Evolutionary conservation across 306 rosid genomes (phyloP).

Genomic region (Quercus suber): DNA sequence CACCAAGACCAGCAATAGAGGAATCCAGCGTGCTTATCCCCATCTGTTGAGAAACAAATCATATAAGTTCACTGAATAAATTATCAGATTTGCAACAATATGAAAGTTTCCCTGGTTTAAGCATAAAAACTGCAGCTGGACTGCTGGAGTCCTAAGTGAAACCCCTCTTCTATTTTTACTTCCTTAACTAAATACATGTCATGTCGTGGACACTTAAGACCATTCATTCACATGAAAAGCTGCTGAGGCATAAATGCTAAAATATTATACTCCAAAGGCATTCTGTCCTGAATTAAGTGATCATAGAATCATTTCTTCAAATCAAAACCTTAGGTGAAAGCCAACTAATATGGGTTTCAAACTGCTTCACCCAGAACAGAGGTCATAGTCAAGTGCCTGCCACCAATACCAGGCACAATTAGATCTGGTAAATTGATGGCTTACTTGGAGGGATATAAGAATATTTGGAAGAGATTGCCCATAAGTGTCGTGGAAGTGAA

Average conservation of each 20-base stretch:
- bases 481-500: constrained; percentile 93
- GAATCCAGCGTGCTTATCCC: constrained; percentile 61
- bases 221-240: not conserved
- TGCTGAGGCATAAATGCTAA: not conserved
- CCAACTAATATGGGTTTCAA: not conserved
- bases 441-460: constrained; percentile 81
- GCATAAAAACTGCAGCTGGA: not conserved
- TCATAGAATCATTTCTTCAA: not conserved
- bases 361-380: not conserved
- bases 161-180: not conserved
- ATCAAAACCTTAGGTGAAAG: not conserved
- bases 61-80: not conserved
- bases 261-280: not conserved
- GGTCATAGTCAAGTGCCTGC: not conserved
- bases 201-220: not conserved
- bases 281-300: not conserved
- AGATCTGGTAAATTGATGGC: constrained; percentile 19
- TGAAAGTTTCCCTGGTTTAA: not conserved
- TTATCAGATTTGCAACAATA: constrained; percentile 4
- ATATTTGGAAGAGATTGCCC: constrained; percentile 87
- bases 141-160: not conserved
- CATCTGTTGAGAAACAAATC: constrained; percentile 47
- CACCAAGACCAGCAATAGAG: constrained; percentile 62
- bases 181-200: not conserved
- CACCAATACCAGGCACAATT: not conserved